phyloP scores from a whole-genome alignment of 75 land plant species.

The Pinus tabuliformis region DNA sequence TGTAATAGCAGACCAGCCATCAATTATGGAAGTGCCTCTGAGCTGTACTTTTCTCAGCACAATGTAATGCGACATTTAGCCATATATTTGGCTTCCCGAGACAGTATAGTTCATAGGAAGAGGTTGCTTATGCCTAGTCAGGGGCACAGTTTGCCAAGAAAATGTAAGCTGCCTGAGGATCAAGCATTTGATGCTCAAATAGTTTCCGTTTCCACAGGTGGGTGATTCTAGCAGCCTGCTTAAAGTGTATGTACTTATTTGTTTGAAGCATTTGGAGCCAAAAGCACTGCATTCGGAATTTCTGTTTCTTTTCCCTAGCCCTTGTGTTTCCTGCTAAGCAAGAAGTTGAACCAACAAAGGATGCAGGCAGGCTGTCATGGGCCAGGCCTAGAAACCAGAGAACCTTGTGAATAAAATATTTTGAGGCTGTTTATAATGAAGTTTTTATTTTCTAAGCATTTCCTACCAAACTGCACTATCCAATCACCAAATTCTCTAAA shows the following conservation, averaged over 20 bases:
- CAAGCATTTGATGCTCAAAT: conserved; percentile 44
- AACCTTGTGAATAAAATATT: too few relatives aligned
- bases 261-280: background rate
- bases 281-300: too few relatives aligned
- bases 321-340: too few relatives aligned
- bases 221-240: background rate
- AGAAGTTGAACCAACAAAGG: background rate
- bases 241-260: background rate
- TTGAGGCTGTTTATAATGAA: too few relatives aligned
- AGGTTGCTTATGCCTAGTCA: conserved; percentile 52
- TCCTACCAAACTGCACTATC: too few relatives aligned
- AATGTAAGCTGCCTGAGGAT: conserved; percentile 35
- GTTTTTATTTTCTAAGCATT: too few relatives aligned
- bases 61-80: conserved; percentile 63
- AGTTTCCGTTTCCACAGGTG: conserved; percentile 66
- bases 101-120: conserved; percentile 18
- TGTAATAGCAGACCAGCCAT: background rate
- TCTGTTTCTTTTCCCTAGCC: background rate
- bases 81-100: conserved; percentile 25
- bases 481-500: too few relatives aligned
- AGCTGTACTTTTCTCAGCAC: conserved; percentile 51
- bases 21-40: conserved; percentile 33
- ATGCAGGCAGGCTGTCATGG: too few relatives aligned
- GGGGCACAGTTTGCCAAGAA: conserved; percentile 38
- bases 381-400: too few relatives aligned